Evolutionary conservation across 2,329 filamentous ascomycete genomes (phyloP).

Genomic region (Trichoderma sp.): DNA sequence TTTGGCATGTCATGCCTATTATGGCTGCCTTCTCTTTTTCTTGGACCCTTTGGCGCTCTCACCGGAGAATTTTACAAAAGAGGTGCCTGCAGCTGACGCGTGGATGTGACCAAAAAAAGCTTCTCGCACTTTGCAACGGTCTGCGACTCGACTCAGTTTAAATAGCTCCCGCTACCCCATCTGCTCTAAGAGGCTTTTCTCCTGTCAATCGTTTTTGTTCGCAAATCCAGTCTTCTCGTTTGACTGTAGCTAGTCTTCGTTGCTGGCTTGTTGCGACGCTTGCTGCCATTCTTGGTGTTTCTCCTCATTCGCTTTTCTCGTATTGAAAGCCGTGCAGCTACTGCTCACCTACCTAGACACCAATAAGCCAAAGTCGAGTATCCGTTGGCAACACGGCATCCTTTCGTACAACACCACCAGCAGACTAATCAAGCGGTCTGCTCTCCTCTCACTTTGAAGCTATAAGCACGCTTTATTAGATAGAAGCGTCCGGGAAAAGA

Average conservation of each 20-base stretch:
- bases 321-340: neutral
- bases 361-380: no score
- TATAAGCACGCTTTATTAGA: neutral
- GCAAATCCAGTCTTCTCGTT: neutral
- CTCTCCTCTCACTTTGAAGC: neutral
- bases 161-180: neutral
- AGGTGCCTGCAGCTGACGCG: conserved; percentile 2
- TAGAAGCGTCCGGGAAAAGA: neutral
- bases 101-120: neutral
- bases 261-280: neutral
- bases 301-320: neutral
- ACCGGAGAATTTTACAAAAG: neutral
- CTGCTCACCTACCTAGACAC: neutral
- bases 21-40: neutral
- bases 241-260: neutral
- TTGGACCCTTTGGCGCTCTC: neutral
- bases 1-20: neutral
- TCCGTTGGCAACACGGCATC: neutral
- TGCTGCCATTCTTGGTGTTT: neutral
- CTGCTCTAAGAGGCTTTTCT: neutral
- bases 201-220: neutral
- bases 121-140: neutral
- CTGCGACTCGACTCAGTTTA: neutral
- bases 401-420: neutral
- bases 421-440: neutral